These are phyloP conservation scores for Saksenaea oblongispora DNA, from an alignment of 371 early-diverging fungal species.

Conservation along the genomic window DNA sequence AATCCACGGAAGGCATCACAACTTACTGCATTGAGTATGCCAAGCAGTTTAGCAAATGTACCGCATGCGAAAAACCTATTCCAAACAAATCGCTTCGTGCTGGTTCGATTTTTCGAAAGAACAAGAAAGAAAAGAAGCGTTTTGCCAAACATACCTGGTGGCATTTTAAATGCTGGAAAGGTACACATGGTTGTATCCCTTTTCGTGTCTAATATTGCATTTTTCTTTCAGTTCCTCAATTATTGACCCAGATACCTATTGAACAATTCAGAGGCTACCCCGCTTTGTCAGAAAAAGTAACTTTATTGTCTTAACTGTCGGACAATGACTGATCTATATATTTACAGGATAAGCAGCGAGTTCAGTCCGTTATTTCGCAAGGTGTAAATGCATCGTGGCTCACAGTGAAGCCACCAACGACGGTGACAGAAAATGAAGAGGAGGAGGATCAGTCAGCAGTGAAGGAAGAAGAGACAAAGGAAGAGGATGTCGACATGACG, in stretches of 20 bases:
- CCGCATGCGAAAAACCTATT: constrained; percentile 46
- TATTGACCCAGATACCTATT: constrained; percentile 34
- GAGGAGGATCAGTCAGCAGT: constrained; percentile 35
- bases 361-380: constrained; percentile 45
- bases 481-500: constrained; percentile 24
- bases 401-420: constrained; percentile 35
- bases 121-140: constrained; percentile 57
- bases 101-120: constrained; percentile 51
- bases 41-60: constrained; percentile 44
- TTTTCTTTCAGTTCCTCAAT: constrained; percentile 29
- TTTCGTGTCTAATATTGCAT: neutral
- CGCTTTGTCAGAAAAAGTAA: constrained; percentile 28
- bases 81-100: constrained; percentile 54
- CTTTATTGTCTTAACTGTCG: neutral
- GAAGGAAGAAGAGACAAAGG: constrained; percentile 32
- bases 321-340: neutral
- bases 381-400: constrained; percentile 48
- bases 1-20: constrained; percentile 23
- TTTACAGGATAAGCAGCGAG: constrained; percentile 43
- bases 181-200: constrained; percentile 19
- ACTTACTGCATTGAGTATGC: constrained; percentile 60
- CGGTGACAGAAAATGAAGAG: constrained; percentile 38
- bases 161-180: constrained; percentile 60
- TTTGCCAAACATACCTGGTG: constrained; percentile 57
- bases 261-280: constrained; percentile 45